Base-by-base conservation (phyloP, 1,284 basidiomycete genomes). In the Ganoderma lucidum region DNA sequence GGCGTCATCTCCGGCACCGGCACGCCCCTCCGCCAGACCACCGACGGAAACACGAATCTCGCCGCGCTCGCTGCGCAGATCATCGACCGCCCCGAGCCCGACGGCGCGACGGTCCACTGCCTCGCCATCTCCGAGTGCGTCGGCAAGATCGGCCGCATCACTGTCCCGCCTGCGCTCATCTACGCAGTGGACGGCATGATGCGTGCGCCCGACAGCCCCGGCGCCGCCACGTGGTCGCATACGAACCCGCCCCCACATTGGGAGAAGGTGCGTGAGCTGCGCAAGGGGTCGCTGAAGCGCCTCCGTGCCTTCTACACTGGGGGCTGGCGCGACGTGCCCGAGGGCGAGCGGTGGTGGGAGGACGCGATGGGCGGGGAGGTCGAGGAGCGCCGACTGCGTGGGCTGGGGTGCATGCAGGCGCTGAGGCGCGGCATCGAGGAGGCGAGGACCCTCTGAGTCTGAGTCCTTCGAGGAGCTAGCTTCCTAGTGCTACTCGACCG, bases 61-160 rank as follows among this genome's bases (percentile, higher is more conserved):
- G 77, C 80, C 32, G 56, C 64, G 48, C 65, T 75, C 66, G 67
- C 72, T 51, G 64, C 70, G 45, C 70, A 68, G 66, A 62, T 72
- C 39, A 51, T 71, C 55, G 70, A 74, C 45, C 70, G 62, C 70
- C 63, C 68, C 61, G 87, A 90, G 74, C 80, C 84, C 0, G 90
- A 90, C 72, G 89, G 88, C 64, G 84, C 85, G 4, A 83, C 86
- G 17, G 81, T 95, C 4, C 88, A 94, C 78, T 93, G 92, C 73
- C 78, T 94, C 69, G 85, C 87, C 45, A 83, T 96, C 62, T 90
- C 90, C 48, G 87, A 90, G 71, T 78, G 89, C 64, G 93, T 91
- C 76, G 94, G 90, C 86, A 95, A 95, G 80, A 79, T 87, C 56
- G 91, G 90, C 0, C 85, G 93, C 1, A 88, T 94, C 70, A 95